These are phyloP conservation scores for Triticum aestivum DNA, from an alignment of 176 grass and related monocot species.

Conservation along the genomic window IWGSC_CS_RefSeq_v2.1 NC_057806.1:675070901-675071400, in stretches of 20 bases:
- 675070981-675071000: constrained; percentile 53
- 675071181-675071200: background rate
- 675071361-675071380: constrained; percentile 41
- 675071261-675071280: constrained; percentile 80
- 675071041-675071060: background rate
- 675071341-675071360: constrained; percentile 21
- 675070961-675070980: constrained; percentile 81
- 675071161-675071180: background rate
- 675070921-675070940: constrained; percentile 67
- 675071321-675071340: background rate
- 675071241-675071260: constrained; percentile 50
- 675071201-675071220: background rate
- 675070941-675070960: constrained; percentile 81
- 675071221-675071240: constrained; percentile 21
- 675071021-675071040: background rate
- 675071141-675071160: constrained; percentile 87
- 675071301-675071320: constrained; percentile 44
- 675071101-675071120: constrained; percentile 91
- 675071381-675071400: constrained; percentile 85
- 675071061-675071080: constrained; percentile 74
- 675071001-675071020: background rate
- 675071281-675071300: constrained; percentile 93
- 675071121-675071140: constrained; percentile 90
- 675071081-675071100: constrained; percentile 85
- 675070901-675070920: constrained; percentile 76